phyloP scores from a whole-genome alignment of 1,284 basidiomycete species.

The Papiliotrema flavescens region DNA sequence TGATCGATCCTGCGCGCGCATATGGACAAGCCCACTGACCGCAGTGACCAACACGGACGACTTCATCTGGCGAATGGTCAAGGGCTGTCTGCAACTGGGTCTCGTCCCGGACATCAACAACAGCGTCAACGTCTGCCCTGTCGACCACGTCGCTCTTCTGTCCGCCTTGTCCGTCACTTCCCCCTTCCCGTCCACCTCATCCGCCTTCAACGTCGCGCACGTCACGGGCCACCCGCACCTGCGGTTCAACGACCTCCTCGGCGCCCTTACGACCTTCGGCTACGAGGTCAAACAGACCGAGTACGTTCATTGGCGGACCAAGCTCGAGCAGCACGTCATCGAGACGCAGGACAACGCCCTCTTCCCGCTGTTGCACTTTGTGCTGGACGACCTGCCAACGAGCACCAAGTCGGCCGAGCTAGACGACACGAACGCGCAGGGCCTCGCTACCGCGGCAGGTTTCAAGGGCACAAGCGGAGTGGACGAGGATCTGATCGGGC shows the following conservation, averaged over 20 bases:
- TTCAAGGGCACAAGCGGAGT: conserved; percentile 64
- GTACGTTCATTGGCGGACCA: conserved; percentile 87
- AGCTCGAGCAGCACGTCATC: conserved; percentile 92
- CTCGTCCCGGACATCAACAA: conserved; percentile 97
- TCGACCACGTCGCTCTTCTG: conserved; percentile 89
- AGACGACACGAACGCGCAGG: conserved; percentile 77
- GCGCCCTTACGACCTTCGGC: conserved; percentile 72
- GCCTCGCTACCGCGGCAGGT: conserved; percentile 58
- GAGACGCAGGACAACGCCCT: conserved; percentile 91
- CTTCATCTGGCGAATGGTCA: conserved; percentile 97
- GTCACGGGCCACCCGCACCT: conserved; percentile 82
- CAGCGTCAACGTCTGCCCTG: conserved; percentile 96
- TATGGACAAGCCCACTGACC: background rate
- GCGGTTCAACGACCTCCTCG: conserved; percentile 86
- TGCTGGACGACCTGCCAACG: conserved; percentile 93
- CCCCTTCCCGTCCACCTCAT: conserved; percentile 8
- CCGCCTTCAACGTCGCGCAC: conserved; percentile 69
- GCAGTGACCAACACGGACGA: conserved; percentile 97
- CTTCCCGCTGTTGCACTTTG: conserved; percentile 95
- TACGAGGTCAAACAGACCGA: conserved; percentile 75
- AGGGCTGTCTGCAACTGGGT: conserved; percentile 94
- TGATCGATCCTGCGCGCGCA: background rate
- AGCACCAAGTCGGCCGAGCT: conserved; percentile 92
- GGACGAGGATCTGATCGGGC: conserved; percentile 69
- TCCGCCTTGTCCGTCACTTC: conserved; percentile 60